phyloP scores from a whole-genome alignment of 1,284 basidiomycete species.

The Sphagnurus paluster region DNA sequence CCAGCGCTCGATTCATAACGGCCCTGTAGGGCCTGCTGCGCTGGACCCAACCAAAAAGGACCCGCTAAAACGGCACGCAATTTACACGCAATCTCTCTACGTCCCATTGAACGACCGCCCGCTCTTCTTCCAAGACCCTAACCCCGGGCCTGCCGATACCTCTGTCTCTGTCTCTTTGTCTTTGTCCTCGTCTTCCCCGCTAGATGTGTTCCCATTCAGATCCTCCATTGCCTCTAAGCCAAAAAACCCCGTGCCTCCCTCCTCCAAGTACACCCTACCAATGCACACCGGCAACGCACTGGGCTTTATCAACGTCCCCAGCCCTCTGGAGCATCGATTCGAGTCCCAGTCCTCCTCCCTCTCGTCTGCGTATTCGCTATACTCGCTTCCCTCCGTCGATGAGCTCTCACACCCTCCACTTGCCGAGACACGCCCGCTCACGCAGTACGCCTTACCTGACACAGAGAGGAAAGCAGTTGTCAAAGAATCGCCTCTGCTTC shows the following conservation, averaged over 20 bases:
- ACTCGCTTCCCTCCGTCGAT: constrained; percentile 28
- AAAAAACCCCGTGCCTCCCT: not conserved
- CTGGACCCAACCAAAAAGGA: no score
- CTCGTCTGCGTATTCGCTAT: no score
- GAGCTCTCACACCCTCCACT: constrained; percentile 5
- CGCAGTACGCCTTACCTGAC: not conserved
- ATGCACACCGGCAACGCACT: constrained; percentile 3
- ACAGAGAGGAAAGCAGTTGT: not conserved
- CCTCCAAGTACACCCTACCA: no score
- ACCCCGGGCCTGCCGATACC: no score
- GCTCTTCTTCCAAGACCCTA: no score
- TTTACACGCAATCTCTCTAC: constrained; percentile 31
- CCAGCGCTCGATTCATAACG: not conserved
- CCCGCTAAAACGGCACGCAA: constrained; percentile 34
- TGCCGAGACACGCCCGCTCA: not conserved
- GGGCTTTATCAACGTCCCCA: constrained; percentile 4
- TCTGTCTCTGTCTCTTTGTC: no score
- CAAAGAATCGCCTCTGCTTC: constrained; percentile 5
- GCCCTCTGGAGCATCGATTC: constrained; percentile 7
- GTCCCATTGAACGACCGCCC: constrained; percentile 13
- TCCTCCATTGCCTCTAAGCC: constrained; percentile 7
- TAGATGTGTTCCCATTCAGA: constrained; percentile 2
- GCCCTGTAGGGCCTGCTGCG: no score
- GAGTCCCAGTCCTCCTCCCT: constrained; percentile 22
- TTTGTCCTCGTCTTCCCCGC: not conserved